Percentiles rank a stretch among this genome's conserved stretches.
These are phyloP conservation scores for Luzula sylvatica DNA, from an alignment of 176 grass and related monocot species.

Conservation along the genomic window DNA sequence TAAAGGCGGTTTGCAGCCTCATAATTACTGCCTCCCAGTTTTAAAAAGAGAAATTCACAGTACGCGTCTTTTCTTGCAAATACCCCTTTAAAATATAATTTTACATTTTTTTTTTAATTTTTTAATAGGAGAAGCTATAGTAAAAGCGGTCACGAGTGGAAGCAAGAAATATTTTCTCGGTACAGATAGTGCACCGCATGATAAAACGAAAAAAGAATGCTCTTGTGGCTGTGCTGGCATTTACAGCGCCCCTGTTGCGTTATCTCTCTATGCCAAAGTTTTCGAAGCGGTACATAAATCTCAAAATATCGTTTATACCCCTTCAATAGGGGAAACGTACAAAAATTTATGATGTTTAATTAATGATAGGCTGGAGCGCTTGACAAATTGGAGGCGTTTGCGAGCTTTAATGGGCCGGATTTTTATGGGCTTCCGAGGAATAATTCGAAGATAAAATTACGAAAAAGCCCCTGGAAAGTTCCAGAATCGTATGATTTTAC, in stretches of 20 bases:
- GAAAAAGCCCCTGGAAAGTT: constrained; percentile 69
- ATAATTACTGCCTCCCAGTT: constrained; percentile 87
- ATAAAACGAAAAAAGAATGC: constrained; percentile 71
- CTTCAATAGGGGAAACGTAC: too few relatives aligned
- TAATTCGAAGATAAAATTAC: constrained; percentile 46
- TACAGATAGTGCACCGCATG: constrained; percentile 85
- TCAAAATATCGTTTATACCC: background rate
- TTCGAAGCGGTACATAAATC: constrained; percentile 38
- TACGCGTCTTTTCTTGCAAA: constrained; percentile 25
- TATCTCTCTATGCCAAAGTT: constrained; percentile 83
- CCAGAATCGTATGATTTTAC: constrained; percentile 40
- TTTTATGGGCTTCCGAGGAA: constrained; percentile 94
- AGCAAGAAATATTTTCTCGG: constrained; percentile 76
- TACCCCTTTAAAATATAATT: background rate
- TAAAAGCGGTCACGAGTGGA: constrained; percentile 81
- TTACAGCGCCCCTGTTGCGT: constrained; percentile 69
- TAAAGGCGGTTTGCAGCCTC: constrained; percentile 86
- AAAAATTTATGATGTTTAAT: background rate
- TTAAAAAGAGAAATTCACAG: constrained; percentile 93
- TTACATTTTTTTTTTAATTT: constrained; percentile 7
- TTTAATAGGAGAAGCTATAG: constrained; percentile 64
- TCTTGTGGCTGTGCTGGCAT: constrained; percentile 96
- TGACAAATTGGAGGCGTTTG: constrained; percentile 81
- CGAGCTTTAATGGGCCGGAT: constrained; percentile 92
- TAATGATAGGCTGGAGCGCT: constrained; percentile 52